Conservation (phyloP, 257 asterid genomes). For the Salvia rosmarinus region DNA sequence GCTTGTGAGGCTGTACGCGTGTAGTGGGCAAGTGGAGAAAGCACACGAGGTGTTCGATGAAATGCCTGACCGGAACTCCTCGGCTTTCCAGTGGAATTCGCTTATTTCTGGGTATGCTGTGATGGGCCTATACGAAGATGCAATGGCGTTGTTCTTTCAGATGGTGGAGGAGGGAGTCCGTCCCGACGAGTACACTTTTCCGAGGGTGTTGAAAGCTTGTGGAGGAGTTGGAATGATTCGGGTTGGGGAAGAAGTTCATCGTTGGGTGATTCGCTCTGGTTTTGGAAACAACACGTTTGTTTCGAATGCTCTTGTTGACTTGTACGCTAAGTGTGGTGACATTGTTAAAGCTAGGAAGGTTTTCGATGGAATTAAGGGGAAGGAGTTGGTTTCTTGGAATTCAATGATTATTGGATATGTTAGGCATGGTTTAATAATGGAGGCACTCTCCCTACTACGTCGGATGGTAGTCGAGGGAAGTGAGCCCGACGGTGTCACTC, state of each 20-base stretch:
- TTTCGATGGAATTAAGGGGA: slow-evolving; percentile 50
- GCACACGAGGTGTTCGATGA: slow-evolving; percentile 82
- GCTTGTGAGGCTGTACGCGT: slow-evolving; percentile 60
- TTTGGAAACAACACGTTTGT: slow-evolving; percentile 56
- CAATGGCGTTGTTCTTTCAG: slow-evolving; percentile 81
- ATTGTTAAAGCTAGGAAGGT: slow-evolving; percentile 61
- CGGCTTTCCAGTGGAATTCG: slow-evolving; percentile 86
- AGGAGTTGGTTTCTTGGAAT: slow-evolving; percentile 80
- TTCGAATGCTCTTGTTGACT: slow-evolving; percentile 68
- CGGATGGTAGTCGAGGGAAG: slow-evolving; percentile 51
- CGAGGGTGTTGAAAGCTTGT: slow-evolving; percentile 85
- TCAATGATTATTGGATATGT: slow-evolving; percentile 69
- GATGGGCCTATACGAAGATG: slow-evolving; percentile 67
- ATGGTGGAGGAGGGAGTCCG: slow-evolving; percentile 88
- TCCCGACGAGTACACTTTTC: slow-evolving; percentile 79
- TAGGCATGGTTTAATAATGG: slow-evolving; percentile 58
- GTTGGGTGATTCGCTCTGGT: slow-evolving; percentile 67
- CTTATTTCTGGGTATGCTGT: slow-evolving; percentile 78
- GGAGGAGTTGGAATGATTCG: slow-evolving; percentile 69
- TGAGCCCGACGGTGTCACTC: slow-evolving; percentile 63
- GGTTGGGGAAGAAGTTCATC: slow-evolving; percentile 80
- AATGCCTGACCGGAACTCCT: slow-evolving; percentile 62
- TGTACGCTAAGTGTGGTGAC: slow-evolving; percentile 88
- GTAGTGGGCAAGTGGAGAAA: slow-evolving; percentile 52
- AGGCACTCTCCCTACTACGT: slow-evolving; percentile 47